Conservation (phyloP, 352 stramenopile genomes). For the Globisporangium canariense region DNA sequence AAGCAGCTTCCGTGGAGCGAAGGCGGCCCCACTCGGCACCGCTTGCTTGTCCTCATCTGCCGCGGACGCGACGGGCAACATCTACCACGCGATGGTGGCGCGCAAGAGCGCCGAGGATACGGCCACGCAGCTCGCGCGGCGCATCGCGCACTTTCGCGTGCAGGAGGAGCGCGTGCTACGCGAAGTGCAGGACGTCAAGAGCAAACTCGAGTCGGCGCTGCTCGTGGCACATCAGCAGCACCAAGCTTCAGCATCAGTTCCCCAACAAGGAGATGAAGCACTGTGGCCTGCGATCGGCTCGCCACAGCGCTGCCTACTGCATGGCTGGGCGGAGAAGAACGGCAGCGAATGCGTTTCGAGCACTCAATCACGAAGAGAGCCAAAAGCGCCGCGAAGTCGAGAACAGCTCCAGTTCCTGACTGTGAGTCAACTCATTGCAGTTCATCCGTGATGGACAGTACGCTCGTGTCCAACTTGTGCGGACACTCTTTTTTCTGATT, state of each 20-base stretch:
- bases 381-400: slow-evolving; percentile 29
- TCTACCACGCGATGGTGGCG: slow-evolving; percentile 43
- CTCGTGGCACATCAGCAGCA: slow-evolving; percentile 7
- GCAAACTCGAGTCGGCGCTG: slow-evolving; percentile 27
- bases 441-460: neutral
- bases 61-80: slow-evolving; percentile 17
- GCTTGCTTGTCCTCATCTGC: neutral
- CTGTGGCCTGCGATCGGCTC: neutral
- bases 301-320: neutral
- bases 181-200: slow-evolving; percentile 50
- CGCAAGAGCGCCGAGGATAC: slow-evolving; percentile 54
- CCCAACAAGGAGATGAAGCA: neutral
- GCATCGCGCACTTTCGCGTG: slow-evolving; percentile 47
- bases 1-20: neutral
- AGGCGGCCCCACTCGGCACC: neutral
- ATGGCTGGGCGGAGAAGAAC: neutral
- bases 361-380: slow-evolving; percentile 2
- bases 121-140: slow-evolving; percentile 40
- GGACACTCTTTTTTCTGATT: neutral
- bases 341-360: neutral
- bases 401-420: slow-evolving; percentile 53
- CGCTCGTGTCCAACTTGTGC: neutral
- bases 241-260: neutral
- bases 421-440: slow-evolving; percentile 17
- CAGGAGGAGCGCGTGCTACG: slow-evolving; percentile 54